Base-by-base conservation (phyloP, 164 flowering plant species). In the Warburgia ugandensis region DNA sequence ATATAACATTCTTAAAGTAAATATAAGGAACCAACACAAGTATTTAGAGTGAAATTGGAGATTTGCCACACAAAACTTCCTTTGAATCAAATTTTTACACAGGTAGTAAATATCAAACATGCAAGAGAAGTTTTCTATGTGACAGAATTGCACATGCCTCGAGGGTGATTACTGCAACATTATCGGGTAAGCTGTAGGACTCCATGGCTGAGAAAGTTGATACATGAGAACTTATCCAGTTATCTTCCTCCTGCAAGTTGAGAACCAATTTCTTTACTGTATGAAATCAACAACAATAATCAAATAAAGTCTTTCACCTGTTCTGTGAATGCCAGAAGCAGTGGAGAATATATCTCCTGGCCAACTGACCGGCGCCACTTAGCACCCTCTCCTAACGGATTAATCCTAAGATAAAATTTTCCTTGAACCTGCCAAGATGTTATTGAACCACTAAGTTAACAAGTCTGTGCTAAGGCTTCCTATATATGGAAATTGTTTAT, bases 311-410 rank as follows among this genome's bases (percentile, higher is more conserved):
- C 26, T 41, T 50, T 71, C 60, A 83, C 95, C 94, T 81, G 74
- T 54, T 81, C 89, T 37, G 94, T 33, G 68, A 87, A 85, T 59
- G 96, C 98, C 41, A 92, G 69, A n/a, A 92, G 77, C 61, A 88
- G 71, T n/a, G 98, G 98, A 33, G 96, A 85, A 69, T 92, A 92
- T 55, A 87, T 74, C 65, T 92, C 98, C 64, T 92, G 98, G 13
- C 96, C 96, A 62, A 65, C 68, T 61, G 79, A 52, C 29, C 96
- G 91, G n/a, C 95, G 88, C 98, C 98, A 92, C 60, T 76, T 80
- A n/a, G 98, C 94, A 63, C 98, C 98, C 50, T 85, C 84, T 50
- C 96, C 95, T 7, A 68, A 41, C 7, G 81, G 86, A 57, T 88
- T 95, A 59, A 87, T 73, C 73, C 86, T 74, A 48, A 75, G 51